A percentile compares a stretch with the other conserved stretches of the same genome.
These are phyloP conservation scores for Aspergillus novofumigatus DNA, from an alignment of 2,329 filamentous ascomycete species.

Conservation along the genomic window DNA sequence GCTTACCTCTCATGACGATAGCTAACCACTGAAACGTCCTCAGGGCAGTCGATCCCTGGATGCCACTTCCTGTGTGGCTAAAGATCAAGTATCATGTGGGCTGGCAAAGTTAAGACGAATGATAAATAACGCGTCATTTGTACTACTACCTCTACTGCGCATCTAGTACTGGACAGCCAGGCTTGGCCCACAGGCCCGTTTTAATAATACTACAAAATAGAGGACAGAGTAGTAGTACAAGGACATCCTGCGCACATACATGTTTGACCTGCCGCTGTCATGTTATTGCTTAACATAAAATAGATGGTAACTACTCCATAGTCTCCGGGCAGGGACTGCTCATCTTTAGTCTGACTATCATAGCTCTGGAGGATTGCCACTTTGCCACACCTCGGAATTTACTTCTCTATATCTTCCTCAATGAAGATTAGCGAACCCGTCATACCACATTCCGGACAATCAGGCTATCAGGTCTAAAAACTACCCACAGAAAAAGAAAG, in stretches of 20 bases:
- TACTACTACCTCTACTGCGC: neutral
- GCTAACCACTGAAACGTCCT: neutral
- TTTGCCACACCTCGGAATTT: neutral
- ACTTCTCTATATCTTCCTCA: neutral
- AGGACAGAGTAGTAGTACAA: neutral
- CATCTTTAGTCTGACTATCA: neutral
- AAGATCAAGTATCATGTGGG: neutral
- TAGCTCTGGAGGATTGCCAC: no score
- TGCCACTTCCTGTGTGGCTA: neutral
- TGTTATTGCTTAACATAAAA: neutral
- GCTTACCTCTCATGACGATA: neutral
- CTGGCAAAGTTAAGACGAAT: neutral
- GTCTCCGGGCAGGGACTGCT: neutral
- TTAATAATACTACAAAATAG: neutral
- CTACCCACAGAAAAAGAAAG: neutral
- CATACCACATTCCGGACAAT: neutral
- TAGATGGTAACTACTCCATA: neutral
- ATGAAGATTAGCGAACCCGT: neutral
- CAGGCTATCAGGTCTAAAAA: neutral
- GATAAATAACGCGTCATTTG: neutral
- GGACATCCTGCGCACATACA: neutral
- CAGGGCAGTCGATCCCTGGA: neutral
- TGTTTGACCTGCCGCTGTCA: neutral
- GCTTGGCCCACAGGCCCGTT: neutral
- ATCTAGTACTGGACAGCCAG: neutral